These are phyloP conservation scores for Lonicera japonica DNA, from an alignment of 129 eudicot genomes.

Conservation along the genomic window DNA sequence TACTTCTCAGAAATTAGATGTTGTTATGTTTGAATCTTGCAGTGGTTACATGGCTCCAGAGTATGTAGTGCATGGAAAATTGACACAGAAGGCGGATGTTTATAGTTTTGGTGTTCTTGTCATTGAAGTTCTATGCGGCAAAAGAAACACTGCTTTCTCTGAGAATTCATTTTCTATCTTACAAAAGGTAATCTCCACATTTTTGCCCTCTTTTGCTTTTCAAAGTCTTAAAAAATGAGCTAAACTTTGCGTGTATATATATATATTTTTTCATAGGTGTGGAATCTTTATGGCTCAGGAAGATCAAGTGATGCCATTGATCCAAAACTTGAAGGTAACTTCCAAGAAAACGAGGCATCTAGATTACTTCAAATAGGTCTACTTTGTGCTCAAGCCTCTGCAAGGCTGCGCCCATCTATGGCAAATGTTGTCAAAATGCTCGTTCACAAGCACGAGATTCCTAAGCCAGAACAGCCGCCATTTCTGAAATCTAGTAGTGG, in stretches of 20 bases:
- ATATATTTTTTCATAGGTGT: conserved; percentile 9
- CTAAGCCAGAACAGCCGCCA: conserved; percentile 39
- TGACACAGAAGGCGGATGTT: conserved; percentile 42
- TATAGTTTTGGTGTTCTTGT: conserved; percentile 39
- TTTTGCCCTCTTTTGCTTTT: not conserved
- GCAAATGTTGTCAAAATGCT: conserved; percentile 35
- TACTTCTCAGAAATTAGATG: not conserved
- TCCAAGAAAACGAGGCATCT: conserved; percentile 18
- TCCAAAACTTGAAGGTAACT: conserved; percentile 17
- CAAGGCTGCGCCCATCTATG: conserved; percentile 36
- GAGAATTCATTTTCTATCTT: conserved; percentile 19
- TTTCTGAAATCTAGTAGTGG: conserved; percentile 25
- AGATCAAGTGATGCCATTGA: conserved; percentile 24
- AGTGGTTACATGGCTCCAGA: conserved; percentile 51
- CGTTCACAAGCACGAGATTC: conserved; percentile 16
- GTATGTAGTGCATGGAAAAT: conserved; percentile 35
- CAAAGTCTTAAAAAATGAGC: not conserved
- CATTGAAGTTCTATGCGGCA: conserved; percentile 30
- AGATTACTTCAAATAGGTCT: conserved; percentile 32
- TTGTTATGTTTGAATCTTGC: not conserved
- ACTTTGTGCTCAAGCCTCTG: conserved; percentile 37
- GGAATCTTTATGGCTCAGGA: conserved; percentile 19
- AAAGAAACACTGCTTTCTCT: conserved; percentile 17
- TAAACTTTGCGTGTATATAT: not conserved
- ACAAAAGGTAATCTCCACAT: conserved; percentile 22